Evolutionary conservation across 2,329 filamentous ascomycete genomes (phyloP).

Genomic region (Onygenales sp.): DNA sequence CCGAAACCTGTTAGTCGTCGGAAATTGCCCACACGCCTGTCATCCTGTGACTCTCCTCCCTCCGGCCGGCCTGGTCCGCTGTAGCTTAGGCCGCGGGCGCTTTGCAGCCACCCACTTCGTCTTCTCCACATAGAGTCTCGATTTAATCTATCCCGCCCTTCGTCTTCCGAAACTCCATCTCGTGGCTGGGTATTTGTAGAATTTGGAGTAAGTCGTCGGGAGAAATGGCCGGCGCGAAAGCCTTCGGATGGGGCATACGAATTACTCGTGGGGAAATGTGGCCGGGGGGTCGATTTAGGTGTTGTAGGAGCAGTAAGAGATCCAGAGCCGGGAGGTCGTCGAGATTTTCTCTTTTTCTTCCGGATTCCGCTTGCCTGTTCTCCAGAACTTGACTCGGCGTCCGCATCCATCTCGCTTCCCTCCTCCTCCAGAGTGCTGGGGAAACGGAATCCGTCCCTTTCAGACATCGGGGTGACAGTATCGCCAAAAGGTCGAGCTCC

Average conservation of each 20-base stretch:
- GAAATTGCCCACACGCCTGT: conserved; percentile 52
- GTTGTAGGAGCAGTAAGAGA: conserved; percentile 60
- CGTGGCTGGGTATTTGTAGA: conserved; percentile 47
- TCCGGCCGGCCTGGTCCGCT: conserved; percentile 36
- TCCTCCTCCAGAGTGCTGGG: conserved; percentile 47
- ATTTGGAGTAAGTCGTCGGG: conserved; percentile 57
- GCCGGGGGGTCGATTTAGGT: conserved; percentile 37
- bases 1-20: conserved; percentile 56
- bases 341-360: conserved; percentile 55
- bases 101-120: conserved; percentile 49
- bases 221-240: conserved; percentile 42
- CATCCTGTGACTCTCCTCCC: conserved; percentile 42
- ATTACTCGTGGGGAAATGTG: conserved; percentile 35
- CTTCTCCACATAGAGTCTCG: conserved; percentile 49
- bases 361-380: conserved; percentile 50
- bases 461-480: conserved; percentile 37
- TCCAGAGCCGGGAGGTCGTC: conserved; percentile 47
- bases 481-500: conserved; percentile 31
- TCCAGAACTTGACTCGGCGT: conserved; percentile 78
- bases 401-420: conserved; percentile 63
- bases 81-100: conserved; percentile 36
- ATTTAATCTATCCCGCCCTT: conserved; percentile 55
- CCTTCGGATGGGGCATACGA: conserved; percentile 38
- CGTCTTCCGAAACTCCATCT: conserved; percentile 64
- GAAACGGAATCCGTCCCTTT: conserved; percentile 41